Conservation (phyloP, 768 basidiomycete genomes). For the Auricularia sp. region DNA sequence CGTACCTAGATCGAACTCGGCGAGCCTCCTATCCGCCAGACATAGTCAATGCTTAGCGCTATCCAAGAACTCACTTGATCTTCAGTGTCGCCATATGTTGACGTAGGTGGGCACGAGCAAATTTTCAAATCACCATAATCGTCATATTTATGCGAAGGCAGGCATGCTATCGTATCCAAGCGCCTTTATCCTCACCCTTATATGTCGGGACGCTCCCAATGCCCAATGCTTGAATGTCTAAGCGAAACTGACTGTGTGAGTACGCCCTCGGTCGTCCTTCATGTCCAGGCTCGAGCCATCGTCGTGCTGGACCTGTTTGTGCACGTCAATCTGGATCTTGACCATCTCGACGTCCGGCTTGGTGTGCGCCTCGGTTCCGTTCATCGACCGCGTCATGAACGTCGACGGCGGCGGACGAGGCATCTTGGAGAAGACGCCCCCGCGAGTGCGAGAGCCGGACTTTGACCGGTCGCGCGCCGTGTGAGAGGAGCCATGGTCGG, state of each 20-base stretch:
- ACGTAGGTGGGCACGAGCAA: too few species aligned
- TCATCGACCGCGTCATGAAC: not conserved
- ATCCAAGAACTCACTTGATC: too few species aligned
- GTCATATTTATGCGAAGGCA: too few species aligned
- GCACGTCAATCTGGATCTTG: not conserved
- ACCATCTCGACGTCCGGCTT: constrained; percentile 1
- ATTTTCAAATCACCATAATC: too few species aligned
- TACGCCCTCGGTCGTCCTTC: not conserved
- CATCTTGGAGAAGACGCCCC: not conserved
- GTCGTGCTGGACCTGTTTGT: not conserved
- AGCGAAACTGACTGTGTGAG: not conserved
- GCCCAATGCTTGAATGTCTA: not conserved
- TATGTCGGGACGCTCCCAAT: too few species aligned
- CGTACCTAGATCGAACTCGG: too few species aligned
- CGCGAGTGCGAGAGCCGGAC: not conserved
- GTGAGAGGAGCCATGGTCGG: not conserved
- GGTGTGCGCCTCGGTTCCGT: not conserved
- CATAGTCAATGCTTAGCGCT: too few species aligned
- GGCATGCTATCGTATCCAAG: too few species aligned
- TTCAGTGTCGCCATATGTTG: too few species aligned
- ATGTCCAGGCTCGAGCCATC: not conserved
- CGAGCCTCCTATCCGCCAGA: too few species aligned
- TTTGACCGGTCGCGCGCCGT: not conserved
- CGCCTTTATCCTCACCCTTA: too few species aligned
- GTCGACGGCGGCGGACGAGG: not conserved